Percentiles rank a stretch among this genome's conserved stretches.
Conservation (phyloP, 1,284 basidiomycete species). For the Austropuccinia psidii region DNA sequence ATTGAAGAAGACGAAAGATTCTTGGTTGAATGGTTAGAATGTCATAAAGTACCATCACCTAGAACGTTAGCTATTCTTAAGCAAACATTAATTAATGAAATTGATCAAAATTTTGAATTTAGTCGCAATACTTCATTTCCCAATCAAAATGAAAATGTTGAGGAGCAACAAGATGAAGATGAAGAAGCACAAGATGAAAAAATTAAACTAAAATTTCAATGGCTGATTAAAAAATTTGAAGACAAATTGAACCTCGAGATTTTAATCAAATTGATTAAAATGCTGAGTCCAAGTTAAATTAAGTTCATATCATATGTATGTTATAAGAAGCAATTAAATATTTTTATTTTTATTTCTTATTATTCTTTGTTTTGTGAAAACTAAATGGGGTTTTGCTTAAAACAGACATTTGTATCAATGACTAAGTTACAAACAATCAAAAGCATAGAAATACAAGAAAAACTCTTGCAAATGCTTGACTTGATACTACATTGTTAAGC, state of each 20-base stretch:
- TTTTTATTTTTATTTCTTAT: too few relatives aligned
- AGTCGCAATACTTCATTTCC: not conserved
- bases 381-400: too few relatives aligned
- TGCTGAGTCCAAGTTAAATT: not conserved
- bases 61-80: slow-evolving; percentile 8
- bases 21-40: slow-evolving; percentile 1
- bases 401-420: too few relatives aligned
- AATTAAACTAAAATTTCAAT: slow-evolving; percentile 4
- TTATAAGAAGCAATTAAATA: too few relatives aligned
- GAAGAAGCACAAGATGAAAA: too few relatives aligned
- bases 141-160: not conserved
- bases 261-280: not conserved
- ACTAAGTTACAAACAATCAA: too few relatives aligned
- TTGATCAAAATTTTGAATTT: not conserved
- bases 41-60: slow-evolving; percentile 21
- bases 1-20: not conserved
- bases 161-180: too few relatives aligned
- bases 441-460: too few relatives aligned
- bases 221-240: not conserved
- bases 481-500: too few relatives aligned
- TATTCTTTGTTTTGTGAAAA: too few relatives aligned
- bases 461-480: too few relatives aligned
- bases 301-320: too few relatives aligned
- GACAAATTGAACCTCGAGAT: not conserved
- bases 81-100: not conserved